Evolutionary conservation across 2,329 filamentous ascomycete genomes (phyloP), one percentile per base, ranked within the genome.

Genomic region (Lachnellula occidentalis): DNA sequence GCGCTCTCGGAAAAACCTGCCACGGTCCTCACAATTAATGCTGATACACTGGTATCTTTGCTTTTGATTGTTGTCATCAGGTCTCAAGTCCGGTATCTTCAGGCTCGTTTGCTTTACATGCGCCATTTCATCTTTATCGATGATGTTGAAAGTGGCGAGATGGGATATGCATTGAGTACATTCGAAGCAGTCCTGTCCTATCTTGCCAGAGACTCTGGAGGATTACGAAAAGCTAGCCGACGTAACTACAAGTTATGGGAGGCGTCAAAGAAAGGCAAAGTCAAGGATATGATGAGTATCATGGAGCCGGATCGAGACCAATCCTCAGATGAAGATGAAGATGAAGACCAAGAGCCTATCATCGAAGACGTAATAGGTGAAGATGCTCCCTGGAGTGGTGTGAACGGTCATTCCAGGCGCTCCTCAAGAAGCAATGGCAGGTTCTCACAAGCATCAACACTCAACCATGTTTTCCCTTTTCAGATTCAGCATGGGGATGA

Each of bases 61-160:
- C 78, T 99, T 14, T 78, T 99, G 19, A 85, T 95, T 58, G 91
- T 99, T 15, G 88, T 99, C 11, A 97, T 99, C 57, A 82, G 92
- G 59, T 90, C 92, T 11, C 88, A 94, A 57, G 85, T 95, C 24
- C 85, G 88, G 55, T 87, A 96, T 71, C 76, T 99, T 8, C 90
- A 96, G 64, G 91, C 94, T 3, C 82, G 92, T 19, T 75, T 99
- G 46, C 78, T 88, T n/a, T 99, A 97, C 69, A 96, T 97, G 79
- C 88, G 92, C 43, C 90, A 95, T 66, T 99, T 96, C 67, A 94
- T 96, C 62, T 99, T 96, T 71, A 92, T 96, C 49, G 94, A 97
- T 64, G 94, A 99, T 72, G 91, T 99, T 8, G 94, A 99, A 62
- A 95, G 85, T 58, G 94, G 94, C 48, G 94, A 99, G 72, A 87